Base-by-base conservation (phyloP, 139 green algal genomes). In the Tetradesmus obliquus region DNA sequence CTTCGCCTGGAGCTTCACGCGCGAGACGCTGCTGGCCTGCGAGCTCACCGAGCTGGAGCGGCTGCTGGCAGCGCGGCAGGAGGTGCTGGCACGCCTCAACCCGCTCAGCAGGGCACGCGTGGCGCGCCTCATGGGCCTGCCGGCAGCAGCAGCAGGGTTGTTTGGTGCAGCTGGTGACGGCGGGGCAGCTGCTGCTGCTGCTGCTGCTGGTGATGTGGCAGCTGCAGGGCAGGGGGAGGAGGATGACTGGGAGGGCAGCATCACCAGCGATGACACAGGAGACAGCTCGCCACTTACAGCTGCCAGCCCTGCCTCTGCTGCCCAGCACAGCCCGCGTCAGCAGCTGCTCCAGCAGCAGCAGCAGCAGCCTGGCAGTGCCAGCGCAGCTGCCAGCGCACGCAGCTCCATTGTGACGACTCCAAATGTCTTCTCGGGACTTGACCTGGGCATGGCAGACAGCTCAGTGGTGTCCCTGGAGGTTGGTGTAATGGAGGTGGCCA, bases 1-100 rank as follows among this genome's bases (percentile, higher is more conserved):
- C 17, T 96, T 98, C 57, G 82, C 94, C 57, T 98, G 97, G 97
- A 95, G 96, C 89, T 93, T 98, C n/a, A 98, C 94, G 0, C 93
- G 93, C 0, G 93, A 96, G 71, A 95, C 94, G n/a, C 93, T 98
- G 92, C 94, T 98, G 71, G 94, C 88, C 72, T 95, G 95, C 12
- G 97, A 98, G 95, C 93, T 98, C 12, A 79, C 90, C 0, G 93
- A 94, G 20, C 94, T 98, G 80, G 96, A 98, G 93, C 88, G 83
- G 10, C 94, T 98, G 90, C 91, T 97, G 60, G 92, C 92, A 12
- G 32, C 55, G 7, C 51, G 79, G 3, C 82, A 92, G 45, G 97
- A 98, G 94, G 95, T 98, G 60, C 84, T 97, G 85, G 95, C 95
- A 32, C 92, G 95, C 22, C 93, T 98, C 87, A 91, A 93, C 19